phyloP scores from a whole-genome alignment of 2,329 filamentous ascomycete species.

The Exophiala sp. region DNA sequence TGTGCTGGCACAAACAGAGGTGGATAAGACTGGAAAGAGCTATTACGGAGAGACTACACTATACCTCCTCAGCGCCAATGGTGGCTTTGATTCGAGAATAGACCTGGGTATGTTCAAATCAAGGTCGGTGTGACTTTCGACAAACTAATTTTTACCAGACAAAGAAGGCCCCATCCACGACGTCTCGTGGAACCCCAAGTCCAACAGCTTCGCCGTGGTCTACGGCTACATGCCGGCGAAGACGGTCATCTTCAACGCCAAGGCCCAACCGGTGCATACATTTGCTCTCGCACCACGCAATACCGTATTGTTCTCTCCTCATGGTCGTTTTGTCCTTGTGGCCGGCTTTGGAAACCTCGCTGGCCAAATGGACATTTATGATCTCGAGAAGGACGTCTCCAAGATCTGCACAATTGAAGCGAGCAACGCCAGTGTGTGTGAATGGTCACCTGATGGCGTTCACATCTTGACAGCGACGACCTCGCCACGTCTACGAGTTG shows the following conservation, averaged over 20 bases:
- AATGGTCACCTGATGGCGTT: slow-evolving; percentile 94
- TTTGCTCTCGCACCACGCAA: slow-evolving; percentile 88
- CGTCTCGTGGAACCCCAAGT: slow-evolving; percentile 96
- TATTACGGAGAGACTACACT: slow-evolving; percentile 99
- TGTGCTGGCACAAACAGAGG: slow-evolving; percentile 94
- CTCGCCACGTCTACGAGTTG: slow-evolving; percentile 87
- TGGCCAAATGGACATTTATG: slow-evolving; percentile 96
- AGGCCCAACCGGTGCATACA: slow-evolving; percentile 75
- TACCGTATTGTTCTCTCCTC: slow-evolving; percentile 91
- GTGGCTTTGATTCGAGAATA: slow-evolving; percentile 87
- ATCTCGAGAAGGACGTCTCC: slow-evolving; percentile 86
- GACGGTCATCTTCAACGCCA: slow-evolving; percentile 94
- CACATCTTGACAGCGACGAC: slow-evolving; percentile 98
- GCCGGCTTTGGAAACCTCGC: slow-evolving; percentile 97
- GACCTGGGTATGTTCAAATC: slow-evolving; percentile 55
- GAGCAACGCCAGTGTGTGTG: slow-evolving; percentile 91
- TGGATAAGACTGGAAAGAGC: slow-evolving; percentile 97
- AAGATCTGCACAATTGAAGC: slow-evolving; percentile 94
- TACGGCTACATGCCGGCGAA: slow-evolving; percentile 99
- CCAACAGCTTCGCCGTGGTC: slow-evolving; percentile 94
- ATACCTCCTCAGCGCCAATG: slow-evolving; percentile 88
- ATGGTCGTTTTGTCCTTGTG: slow-evolving; percentile 86
- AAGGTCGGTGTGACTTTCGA: not conserved
- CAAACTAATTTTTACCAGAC: slow-evolving; percentile 51
- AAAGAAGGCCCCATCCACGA: slow-evolving; percentile 98